Conservation (phyloP, 805 yeast species). For the Wickerhamiella kurtzmanii region DNA sequence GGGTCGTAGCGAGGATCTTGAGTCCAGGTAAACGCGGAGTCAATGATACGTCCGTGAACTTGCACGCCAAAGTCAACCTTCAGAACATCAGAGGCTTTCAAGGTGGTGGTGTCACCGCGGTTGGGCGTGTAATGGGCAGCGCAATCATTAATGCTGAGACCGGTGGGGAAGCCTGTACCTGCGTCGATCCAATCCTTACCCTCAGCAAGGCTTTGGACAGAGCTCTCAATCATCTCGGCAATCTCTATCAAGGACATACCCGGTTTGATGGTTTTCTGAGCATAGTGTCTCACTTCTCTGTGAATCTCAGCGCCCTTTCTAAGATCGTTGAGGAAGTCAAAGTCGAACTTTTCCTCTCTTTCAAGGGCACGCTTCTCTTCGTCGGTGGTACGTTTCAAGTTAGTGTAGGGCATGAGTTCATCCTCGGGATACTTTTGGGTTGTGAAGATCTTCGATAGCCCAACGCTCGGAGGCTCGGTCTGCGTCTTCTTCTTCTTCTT, state of each 20-base stretch:
- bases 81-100: slow-evolving; percentile 82
- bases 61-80: slow-evolving; percentile 96
- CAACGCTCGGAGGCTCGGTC: slow-evolving; percentile 38
- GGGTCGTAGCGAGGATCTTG: slow-evolving; percentile 56
- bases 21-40: slow-evolving; percentile 87
- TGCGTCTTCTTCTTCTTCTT: slow-evolving; percentile 41
- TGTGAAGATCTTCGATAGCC: slow-evolving; percentile 55
- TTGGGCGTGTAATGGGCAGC: slow-evolving; percentile 99
- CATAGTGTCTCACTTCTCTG: slow-evolving; percentile 73
- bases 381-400: slow-evolving; percentile 53
- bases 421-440: slow-evolving; percentile 32
- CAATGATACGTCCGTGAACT: slow-evolving; percentile 85
- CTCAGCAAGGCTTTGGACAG: slow-evolving; percentile 60
- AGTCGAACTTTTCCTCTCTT: slow-evolving; percentile 37
- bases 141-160: slow-evolving; percentile 78
- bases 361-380: slow-evolving; percentile 77
- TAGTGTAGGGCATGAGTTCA: slow-evolving; percentile 12
- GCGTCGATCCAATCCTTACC: slow-evolving; percentile 45
- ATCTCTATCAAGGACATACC: slow-evolving; percentile 87
- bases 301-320: slow-evolving; percentile 96
- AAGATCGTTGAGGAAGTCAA: slow-evolving; percentile 53
- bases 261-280: slow-evolving; percentile 62
- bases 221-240: slow-evolving; percentile 78
- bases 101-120: slow-evolving; percentile 74
- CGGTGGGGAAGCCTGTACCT: slow-evolving; percentile 98